These are phyloP conservation scores for Solanum medicagineum DNA, from an alignment of 257 asterid genomes.

Conservation along the genomic window DNA sequence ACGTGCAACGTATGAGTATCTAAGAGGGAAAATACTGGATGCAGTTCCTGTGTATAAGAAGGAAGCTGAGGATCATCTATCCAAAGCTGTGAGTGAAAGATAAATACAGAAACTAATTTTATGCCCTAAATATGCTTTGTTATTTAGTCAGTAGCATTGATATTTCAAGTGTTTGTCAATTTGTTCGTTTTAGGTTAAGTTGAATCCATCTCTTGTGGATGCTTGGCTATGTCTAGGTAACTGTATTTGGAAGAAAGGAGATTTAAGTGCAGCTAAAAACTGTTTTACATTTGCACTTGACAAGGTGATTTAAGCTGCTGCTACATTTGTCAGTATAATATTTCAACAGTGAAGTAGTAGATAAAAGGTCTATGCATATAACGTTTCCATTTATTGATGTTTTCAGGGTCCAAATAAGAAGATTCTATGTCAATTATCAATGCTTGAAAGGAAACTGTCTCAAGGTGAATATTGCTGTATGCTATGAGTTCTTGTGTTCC, in stretches of 20 bases:
- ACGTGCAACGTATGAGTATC: slow-evolving; percentile 71
- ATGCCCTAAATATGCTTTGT: neutral
- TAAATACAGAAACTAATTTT: neutral
- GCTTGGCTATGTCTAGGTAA: slow-evolving; percentile 92
- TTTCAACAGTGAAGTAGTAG: neutral
- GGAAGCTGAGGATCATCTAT: slow-evolving; percentile 94
- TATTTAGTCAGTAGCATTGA: neutral
- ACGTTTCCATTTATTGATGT: neutral
- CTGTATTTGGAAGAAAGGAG: slow-evolving; percentile 97
- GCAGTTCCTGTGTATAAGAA: slow-evolving; percentile 67
- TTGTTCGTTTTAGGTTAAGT: slow-evolving; percentile 45
- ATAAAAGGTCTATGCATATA: neutral
- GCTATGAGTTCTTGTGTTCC: neutral
- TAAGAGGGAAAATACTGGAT: slow-evolving; percentile 76
- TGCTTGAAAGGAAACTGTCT: slow-evolving; percentile 89
- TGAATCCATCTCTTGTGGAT: slow-evolving; percentile 81
- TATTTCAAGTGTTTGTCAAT: neutral
- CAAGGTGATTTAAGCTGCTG: slow-evolving; percentile 43
- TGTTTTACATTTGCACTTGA: slow-evolving; percentile 72
- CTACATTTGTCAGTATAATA: neutral
- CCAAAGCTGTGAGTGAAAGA: slow-evolving; percentile 65
- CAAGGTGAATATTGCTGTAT: slow-evolving; percentile 34
- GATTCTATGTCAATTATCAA: slow-evolving; percentile 85
- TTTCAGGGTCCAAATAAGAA: slow-evolving; percentile 67
- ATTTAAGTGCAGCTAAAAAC: slow-evolving; percentile 69